These are phyloP conservation scores for Cydonia oblonga DNA, from an alignment of 331 rosid species.

Conservation along the genomic window DNA sequence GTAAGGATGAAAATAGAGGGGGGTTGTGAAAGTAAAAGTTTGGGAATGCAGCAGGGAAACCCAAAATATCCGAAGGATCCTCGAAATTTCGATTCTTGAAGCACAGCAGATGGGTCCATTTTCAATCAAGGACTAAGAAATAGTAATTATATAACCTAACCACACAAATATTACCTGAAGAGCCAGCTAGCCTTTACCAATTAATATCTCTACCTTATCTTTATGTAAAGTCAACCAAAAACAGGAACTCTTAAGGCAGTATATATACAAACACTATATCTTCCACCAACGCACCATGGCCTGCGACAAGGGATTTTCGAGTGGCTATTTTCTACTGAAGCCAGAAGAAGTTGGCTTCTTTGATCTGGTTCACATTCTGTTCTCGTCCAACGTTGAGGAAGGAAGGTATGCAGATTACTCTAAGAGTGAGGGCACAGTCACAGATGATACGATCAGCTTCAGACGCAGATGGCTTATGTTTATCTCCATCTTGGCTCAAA, in stretches of 20 bases:
- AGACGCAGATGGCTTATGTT: conserved; percentile 41
- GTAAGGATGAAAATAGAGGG: too few species aligned
- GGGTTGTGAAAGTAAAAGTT: too few species aligned
- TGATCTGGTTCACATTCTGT: conserved; percentile 13
- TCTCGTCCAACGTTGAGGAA: conserved; percentile 9
- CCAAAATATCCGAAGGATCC: background rate
- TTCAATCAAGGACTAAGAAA: background rate
- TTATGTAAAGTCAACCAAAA: background rate
- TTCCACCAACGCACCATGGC: background rate
- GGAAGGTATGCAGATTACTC: conserved; percentile 27
- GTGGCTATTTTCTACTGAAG: conserved; percentile 10
- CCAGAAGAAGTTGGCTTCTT: conserved; percentile 18
- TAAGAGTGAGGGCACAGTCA: background rate
- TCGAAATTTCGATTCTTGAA: background rate
- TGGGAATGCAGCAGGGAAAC: too few species aligned
- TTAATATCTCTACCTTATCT: background rate
- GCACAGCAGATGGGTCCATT: background rate
- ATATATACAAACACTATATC: background rate
- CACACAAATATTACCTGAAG: background rate
- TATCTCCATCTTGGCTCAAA: conserved; percentile 43
- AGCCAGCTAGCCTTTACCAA: background rate
- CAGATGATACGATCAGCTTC: conserved; percentile 14
- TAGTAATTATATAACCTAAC: background rate
- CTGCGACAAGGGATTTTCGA: conserved; percentile 7
- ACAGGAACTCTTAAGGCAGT: background rate